Evolutionary conservation across 805 yeast species (phyloP).

Genomic region (Lipomyces anomalus): DNA sequence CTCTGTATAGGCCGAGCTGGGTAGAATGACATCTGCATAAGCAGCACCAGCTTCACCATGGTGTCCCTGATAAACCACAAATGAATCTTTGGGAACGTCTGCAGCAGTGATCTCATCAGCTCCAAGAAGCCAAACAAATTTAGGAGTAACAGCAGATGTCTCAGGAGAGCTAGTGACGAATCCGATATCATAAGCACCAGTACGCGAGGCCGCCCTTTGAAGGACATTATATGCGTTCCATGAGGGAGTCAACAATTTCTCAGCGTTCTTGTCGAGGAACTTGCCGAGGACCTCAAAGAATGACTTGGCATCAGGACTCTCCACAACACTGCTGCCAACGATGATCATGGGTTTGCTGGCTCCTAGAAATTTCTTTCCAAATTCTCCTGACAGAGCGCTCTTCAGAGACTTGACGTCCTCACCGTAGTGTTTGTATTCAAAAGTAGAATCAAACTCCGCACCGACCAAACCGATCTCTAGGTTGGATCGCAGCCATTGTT

Average conservation of each 20-base stretch:
- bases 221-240: conserved; percentile 80
- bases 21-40: conserved; percentile 78
- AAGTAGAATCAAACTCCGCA: conserved; percentile 71
- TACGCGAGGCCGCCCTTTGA: conserved; percentile 83
- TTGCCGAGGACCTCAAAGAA: conserved; percentile 55
- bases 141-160: conserved; percentile 50
- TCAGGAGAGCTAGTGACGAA: conserved; percentile 51
- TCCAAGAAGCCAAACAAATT: conserved; percentile 72
- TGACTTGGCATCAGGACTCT: conserved; percentile 57
- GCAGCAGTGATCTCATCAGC: conserved; percentile 71
- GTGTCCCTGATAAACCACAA: conserved; percentile 85
- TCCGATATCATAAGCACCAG: conserved; percentile 81
- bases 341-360: conserved; percentile 75
- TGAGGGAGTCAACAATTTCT: conserved; percentile 57
- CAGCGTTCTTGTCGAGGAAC: conserved; percentile 48
- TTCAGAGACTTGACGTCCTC: conserved; percentile 50
- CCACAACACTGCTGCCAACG: conserved; percentile 74
- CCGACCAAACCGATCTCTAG: conserved; percentile 66
- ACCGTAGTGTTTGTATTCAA: conserved; percentile 60
- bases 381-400: conserved; percentile 57
- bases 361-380: conserved; percentile 58
- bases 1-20: conserved; percentile 86
- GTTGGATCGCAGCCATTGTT: conserved; percentile 67
- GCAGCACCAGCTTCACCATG: conserved; percentile 90
- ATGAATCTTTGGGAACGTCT: conserved; percentile 76